Evolutionary conservation across 768 basidiomycete species (phyloP), one percentile per base, ranked within the genome.

Genomic region (Boletus subcaerulescens): DNA sequence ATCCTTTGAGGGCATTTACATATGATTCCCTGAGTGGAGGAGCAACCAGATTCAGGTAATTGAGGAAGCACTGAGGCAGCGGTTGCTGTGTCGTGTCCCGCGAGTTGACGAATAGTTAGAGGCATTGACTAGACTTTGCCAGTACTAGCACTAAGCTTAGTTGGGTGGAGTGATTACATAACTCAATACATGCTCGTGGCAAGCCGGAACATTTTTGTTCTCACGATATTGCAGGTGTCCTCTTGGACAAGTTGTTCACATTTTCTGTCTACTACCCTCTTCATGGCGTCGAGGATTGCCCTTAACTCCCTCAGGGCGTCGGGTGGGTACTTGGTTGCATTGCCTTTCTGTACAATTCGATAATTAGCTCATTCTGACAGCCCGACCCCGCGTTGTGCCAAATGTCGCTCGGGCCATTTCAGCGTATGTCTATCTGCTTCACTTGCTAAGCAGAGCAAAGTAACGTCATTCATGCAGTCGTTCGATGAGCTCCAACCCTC

Each of bases 201-300:
- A 59, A 67, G 61, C 58, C 69, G 69, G 69, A 60, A 57, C 65
- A 64, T 60, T 67, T 67, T 59, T 45, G 26, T 71, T 71, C 71
- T 22, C 69, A 71, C 71, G 61, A 50, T 50, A 39, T 49, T 39
- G 36, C 60, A 20, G 53, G 57, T 39, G 39, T 38, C 45, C 42
- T 31, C 46, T 12, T 40, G 38, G 44, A 40, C 56, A 22, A 48
- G 42, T 50, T 50, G 11, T 48, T 53, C 45, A 48, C 54, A 42
- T 39, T 58, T 42, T 55, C 50, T 33, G 48, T 53, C 47, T 48
- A 47, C 33, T 45, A 41, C 45, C 38, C 31, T 45, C 51, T 49
- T 56, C 61, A 87, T 87, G 85, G 84, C 85, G 60, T 85, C 85
- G 69, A 83, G 85, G 79, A 81, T 87, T 73, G 85, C 83, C 70